Base-by-base conservation (phyloP, 2,329 filamentous ascomycete species). In the Monosporascus cannonballus region DNA sequence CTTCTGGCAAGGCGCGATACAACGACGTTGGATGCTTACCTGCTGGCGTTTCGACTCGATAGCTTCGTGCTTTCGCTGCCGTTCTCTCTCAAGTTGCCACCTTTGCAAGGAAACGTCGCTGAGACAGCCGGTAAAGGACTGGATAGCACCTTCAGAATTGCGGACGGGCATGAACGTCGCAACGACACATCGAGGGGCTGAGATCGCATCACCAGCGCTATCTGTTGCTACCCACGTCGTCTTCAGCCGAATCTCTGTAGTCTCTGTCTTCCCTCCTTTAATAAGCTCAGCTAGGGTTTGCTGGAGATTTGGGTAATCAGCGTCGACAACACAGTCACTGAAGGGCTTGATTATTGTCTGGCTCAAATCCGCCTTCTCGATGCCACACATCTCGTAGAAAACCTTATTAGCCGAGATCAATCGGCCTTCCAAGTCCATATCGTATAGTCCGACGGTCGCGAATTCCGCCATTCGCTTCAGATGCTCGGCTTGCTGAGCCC, bases 1-100 rank as follows among this genome's bases (percentile, higher is more conserved):
- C 6, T 30, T 14, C 24, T 22, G 22, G 2, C 17, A 14, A 18
- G 14, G 17, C 5, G 7, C 20, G n/a, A 46, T 5, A 18, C 39
- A 5, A 27, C 14, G 22, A 24, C 5, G 11, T 22, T 3, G 22
- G 14, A 18, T 15, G 14, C 42, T 25, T 46, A 46, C 42, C 42
- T 93, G 89, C 63, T 89, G 86, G 5, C 85, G 73, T 61, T 79
- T 81, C 30, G 78, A 76, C 61, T 83, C 78, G 25, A 83, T 75
- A 1, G 80, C 80, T 52, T 83, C 78, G 44, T 78, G 76, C 64
- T 58, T 58, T 44, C 56, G 53, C 38, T 55, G 52, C 50, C 71
- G 75, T 59, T 78, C 78, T 48, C 71, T 71, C 56, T 74, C 77
- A n/a, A 75, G 67, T 64, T 77, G 77, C 73, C 71, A 79, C 54